Evolutionary conservation across 202 grass and related monocot species (phyloP), one percentile per base, ranked within the genome.

Genomic region (Panicum hallii): DNA sequence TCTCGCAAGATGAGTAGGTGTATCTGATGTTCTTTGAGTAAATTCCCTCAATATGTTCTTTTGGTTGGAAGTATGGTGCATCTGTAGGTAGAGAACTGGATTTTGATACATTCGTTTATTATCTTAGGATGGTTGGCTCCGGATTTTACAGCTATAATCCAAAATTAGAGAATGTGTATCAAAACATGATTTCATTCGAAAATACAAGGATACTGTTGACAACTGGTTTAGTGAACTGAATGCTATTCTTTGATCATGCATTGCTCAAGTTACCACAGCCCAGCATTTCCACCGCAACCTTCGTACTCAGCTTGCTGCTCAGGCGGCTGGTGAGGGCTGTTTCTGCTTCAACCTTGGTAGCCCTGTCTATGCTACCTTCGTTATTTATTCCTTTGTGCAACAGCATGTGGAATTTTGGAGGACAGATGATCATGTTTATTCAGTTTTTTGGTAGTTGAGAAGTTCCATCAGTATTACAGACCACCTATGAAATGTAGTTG

Each of bases 31-130:
- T 78, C 75, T 40, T 63, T 83, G 36, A 38, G 36, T 38, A 38
- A 38, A 38, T 38, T 38, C 36, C 36, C 36, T 38, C 36, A 38
- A 4, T 38, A 40, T 79, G 75, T 75, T 78, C 75, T 40, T 63
- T 83, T 69, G 79, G 80, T 46, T 14, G 5, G 23, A 63, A 63
- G 7, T 63, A 83, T 45, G 26, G 75, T 76, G 79, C 61, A 80
- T 90, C 63, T 46, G 60, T 34, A 72, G 26, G 32, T 58, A 69
- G 84, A 63, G 69, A 41, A 14, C 45, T 87, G 84, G 44, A 75
- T 63, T 70, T 77, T 81, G 84, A 80, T 84, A 20, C 45, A 14
- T 43, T 28, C 3, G 58, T 74, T 79, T 7, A 70, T 69, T 90
- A 68, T 70, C 28, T 49, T 9, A 43, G 16, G 17, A 4, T 32